Evolutionary conservation across 257 asterid genomes (phyloP).

Genomic region (Echium plantagineum): DNA sequence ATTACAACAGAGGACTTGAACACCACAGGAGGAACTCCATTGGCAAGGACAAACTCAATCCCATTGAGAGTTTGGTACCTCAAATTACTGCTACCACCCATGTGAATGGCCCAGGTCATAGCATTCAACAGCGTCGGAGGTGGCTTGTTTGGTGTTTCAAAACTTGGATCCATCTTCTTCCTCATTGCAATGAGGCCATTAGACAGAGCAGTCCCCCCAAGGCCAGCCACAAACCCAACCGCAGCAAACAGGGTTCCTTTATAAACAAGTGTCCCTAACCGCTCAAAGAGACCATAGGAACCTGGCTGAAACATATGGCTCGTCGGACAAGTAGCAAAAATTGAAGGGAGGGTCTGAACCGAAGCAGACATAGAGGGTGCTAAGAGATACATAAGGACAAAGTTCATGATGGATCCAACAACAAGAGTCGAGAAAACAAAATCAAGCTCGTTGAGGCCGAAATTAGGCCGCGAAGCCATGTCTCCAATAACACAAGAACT

Average conservation of each 20-base stretch:
- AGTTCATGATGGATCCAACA: constrained; percentile 71
- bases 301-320: constrained; percentile 96
- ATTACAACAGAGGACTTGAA: constrained; percentile 66
- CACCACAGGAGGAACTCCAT: constrained; percentile 41
- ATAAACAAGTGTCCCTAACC: constrained; percentile 68
- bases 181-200: constrained; percentile 65
- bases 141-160: constrained; percentile 80
- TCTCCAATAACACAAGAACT: constrained; percentile 76
- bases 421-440: constrained; percentile 84
- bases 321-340: constrained; percentile 58
- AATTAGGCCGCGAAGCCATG: constrained; percentile 91
- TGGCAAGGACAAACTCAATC: constrained; percentile 56
- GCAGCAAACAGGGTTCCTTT: constrained; percentile 72
- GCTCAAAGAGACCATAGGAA: constrained; percentile 30
- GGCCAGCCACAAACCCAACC: constrained; percentile 81
- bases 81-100: constrained; percentile 77
- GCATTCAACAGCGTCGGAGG: constrained; percentile 74
- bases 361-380: constrained; percentile 65
- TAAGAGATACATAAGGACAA: constrained; percentile 73
- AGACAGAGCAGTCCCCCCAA: constrained; percentile 72
- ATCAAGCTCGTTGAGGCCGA: constrained; percentile 90
- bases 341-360: constrained; percentile 39
- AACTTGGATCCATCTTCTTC: constrained; percentile 78
- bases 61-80: constrained; percentile 87
- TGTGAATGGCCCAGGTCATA: constrained; percentile 76